Percentiles rank a stretch among this genome's conserved stretches.
These are phyloP conservation scores for Inosperma sp. DNA, from an alignment of 768 basidiomycete species.

Conservation along the genomic window DNA sequence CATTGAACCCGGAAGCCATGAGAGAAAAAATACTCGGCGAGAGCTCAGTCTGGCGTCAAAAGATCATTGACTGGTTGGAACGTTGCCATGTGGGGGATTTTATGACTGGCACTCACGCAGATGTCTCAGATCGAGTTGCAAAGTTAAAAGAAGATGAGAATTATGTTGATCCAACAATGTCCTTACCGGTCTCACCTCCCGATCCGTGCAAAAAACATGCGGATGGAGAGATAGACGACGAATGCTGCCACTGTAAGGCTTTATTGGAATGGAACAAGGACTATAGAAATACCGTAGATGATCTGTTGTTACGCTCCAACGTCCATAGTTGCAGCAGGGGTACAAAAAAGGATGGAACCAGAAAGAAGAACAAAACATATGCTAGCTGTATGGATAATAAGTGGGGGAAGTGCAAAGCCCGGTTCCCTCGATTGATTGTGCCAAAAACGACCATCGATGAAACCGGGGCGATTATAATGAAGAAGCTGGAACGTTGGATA, in stretches of 20 bases:
- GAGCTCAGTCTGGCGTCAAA: slow-evolving; percentile 22
- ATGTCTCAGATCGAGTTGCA: slow-evolving; percentile 9
- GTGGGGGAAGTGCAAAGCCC: slow-evolving; percentile 27
- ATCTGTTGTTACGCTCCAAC: slow-evolving; percentile 29
- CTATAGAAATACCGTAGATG: slow-evolving; percentile 23
- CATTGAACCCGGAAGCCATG: slow-evolving; percentile 28
- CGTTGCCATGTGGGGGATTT: slow-evolving; percentile 29
- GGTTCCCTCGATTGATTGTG: slow-evolving; percentile 29
- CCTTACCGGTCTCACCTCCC: slow-evolving; percentile 23
- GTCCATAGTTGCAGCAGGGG: slow-evolving; percentile 24
- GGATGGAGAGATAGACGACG: not conserved
- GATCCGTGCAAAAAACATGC: not conserved
- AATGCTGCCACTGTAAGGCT: slow-evolving; percentile 16
- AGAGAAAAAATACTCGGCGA: slow-evolving; percentile 20
- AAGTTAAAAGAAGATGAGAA: not conserved
- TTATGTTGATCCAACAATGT: slow-evolving; percentile 22
- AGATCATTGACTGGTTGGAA: slow-evolving; percentile 32
- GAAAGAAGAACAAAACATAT: not conserved
- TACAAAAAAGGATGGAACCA: not conserved
- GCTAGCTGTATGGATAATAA: slow-evolving; percentile 27
- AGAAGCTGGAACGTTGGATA: slow-evolving; percentile 33
- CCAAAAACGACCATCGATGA: slow-evolving; percentile 23
- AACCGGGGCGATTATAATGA: slow-evolving; percentile 25
- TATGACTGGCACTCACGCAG: slow-evolving; percentile 18
- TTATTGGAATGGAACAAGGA: slow-evolving; percentile 16